Evolutionary conservation across 2,329 filamentous ascomycete species (phyloP).

Genomic region (Colletotrichum noveboracense): DNA sequence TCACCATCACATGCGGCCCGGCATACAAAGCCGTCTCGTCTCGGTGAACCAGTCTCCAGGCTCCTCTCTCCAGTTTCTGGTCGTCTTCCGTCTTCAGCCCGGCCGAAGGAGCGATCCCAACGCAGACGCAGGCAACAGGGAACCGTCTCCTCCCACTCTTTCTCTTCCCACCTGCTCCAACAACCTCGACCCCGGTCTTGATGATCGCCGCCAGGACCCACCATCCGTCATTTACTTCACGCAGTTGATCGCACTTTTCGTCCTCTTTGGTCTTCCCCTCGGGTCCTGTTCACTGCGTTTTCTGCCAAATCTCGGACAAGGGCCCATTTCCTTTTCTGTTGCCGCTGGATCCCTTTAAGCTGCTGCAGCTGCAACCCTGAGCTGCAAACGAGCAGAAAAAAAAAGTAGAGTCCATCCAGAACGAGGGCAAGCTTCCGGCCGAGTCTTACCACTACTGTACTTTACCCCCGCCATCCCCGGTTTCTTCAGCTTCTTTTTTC

Average conservation of each 20-base stretch:
- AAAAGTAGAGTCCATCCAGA: background rate
- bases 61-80: background rate
- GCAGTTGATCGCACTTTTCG: slow-evolving; percentile 17
- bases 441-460: background rate
- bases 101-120: background rate
- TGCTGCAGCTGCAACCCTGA: slow-evolving; percentile 15
- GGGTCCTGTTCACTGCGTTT: slow-evolving; percentile 1
- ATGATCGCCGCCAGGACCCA: slow-evolving; percentile 24
- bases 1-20: background rate
- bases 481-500: background rate
- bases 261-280: slow-evolving; percentile 7
- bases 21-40: background rate
- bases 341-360: slow-evolving; percentile 9
- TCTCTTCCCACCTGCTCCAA: background rate
- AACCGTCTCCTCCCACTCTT: background rate
- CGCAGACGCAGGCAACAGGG: background rate
- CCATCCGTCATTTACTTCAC: slow-evolving; percentile 22
- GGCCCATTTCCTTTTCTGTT: background rate
- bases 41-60: background rate
- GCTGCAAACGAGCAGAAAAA: background rate
- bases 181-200: slow-evolving; percentile 13
- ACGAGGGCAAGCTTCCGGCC: background rate
- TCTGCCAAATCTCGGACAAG: background rate
- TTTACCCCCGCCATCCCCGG: slow-evolving; percentile 11
- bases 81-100: background rate